Evolutionary conservation across 371 early-diverging fungal genomes (phyloP).

Genomic region (Mucor indicus): DNA sequence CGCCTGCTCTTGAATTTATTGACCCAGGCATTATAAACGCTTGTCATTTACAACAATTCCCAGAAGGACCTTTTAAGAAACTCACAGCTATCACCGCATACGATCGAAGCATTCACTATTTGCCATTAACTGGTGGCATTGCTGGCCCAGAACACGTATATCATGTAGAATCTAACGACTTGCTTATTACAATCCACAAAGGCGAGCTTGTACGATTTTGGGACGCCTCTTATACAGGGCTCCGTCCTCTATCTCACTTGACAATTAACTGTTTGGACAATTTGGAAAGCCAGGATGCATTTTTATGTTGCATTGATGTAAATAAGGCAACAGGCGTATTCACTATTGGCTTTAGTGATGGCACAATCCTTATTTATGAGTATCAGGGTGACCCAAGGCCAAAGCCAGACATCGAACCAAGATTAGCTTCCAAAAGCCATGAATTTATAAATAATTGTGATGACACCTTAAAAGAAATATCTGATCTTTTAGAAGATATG

Average conservation of each 20-base stretch:
- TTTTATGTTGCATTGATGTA: conserved; percentile 34
- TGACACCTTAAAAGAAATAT: conserved; percentile 35
- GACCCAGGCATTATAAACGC: conserved; percentile 38
- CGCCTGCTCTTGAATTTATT: conserved; percentile 47
- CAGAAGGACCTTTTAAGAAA: conserved; percentile 18
- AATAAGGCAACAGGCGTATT: conserved; percentile 31
- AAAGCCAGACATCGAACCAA: background rate
- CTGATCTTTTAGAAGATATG: conserved; percentile 37
- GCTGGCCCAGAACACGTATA: conserved; percentile 43
- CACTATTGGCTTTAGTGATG: conserved; percentile 39
- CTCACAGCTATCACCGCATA: conserved; percentile 11
- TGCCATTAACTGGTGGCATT: conserved; percentile 50
- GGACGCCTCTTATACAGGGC: conserved; percentile 52
- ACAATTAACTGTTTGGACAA: conserved; percentile 27
- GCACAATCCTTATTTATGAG: conserved; percentile 25
- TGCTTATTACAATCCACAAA: conserved; percentile 50
- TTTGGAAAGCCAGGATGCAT: conserved; percentile 8
- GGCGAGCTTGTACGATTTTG: conserved; percentile 47
- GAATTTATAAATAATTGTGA: conserved; percentile 30
- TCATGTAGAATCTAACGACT: conserved; percentile 42
- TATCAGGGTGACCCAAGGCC: conserved; percentile 4
- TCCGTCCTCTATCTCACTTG: conserved; percentile 46
- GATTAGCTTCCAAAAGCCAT: conserved; percentile 8
- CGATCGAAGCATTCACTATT: conserved; percentile 20
- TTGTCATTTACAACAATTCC: conserved; percentile 27